Base-by-base conservation (phyloP, 768 basidiomycete species). In the Suillus hirtellus region DNA sequence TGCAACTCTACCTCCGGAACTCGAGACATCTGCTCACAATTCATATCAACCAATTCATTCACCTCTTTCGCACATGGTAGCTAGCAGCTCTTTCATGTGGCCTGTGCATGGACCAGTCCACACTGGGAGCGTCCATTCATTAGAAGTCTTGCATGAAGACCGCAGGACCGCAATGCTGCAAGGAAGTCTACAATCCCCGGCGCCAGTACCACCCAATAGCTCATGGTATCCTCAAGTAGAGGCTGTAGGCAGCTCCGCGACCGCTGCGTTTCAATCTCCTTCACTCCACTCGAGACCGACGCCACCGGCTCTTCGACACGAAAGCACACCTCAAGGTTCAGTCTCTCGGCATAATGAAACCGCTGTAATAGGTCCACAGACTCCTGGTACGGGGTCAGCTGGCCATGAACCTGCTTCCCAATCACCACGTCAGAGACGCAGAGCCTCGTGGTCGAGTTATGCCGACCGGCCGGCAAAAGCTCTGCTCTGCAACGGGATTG, bases 161-260 rank as follows among this genome's bases (percentile, higher is more conserved):
- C 31, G 2, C 19, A 34, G 52, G 52, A 53, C 52, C 35, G 31
- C 52, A 53, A 35, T 34, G 31, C 34, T 53, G 34, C 52, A 34
- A 53, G 52, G 5, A 53, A 11, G 34, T 35, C 52, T 34, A 17
- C 52, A 34, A 19, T 34, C 11, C 19, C 19, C 34, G 31, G 31
- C 52, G 19, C 52, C 35, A 34, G 52, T 12, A 3, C 31, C 19
- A 19, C 34, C 19, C 31, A 19, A 12, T 31, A 35, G 34, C 52
- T 53, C 52, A 3, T 34, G 52, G 52, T 53, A n/a, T 53, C 52
- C 52, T 53, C 52, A 53, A 53, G 52, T 53, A n/a, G 34, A 34
- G 10, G 31, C 19, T 53, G 31, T 6, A 19, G 52, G 34, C 19
- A 53, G 31, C 52, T 53, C 52, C 52, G 31, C 31, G 52, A 34